Percentiles rank a stretch among this genome's conserved stretches.
Conservation (phyloP, 768 basidiomycete species). For the Leccinellum rugosiceps region DNA sequence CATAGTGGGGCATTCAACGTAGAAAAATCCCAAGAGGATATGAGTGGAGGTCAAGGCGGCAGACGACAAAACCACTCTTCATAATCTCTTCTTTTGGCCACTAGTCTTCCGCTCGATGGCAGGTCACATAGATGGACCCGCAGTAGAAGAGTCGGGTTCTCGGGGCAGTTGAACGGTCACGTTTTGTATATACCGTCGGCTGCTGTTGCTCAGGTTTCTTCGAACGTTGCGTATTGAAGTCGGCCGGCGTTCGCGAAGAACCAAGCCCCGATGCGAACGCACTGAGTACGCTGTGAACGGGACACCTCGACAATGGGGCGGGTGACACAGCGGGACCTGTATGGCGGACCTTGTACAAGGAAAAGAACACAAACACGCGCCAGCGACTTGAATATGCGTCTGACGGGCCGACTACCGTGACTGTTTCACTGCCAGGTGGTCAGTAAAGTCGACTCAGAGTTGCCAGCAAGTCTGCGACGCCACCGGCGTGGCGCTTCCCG, state of each 20-base stretch:
- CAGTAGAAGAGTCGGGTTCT: not conserved
- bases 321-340: not conserved
- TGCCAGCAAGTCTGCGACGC: not conserved
- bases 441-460: not conserved
- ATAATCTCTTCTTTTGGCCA: not conserved
- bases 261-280: not conserved
- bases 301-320: not conserved
- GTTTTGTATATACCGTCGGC: not conserved
- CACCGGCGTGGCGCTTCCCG: no score
- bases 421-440: no score
- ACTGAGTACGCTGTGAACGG: not conserved
- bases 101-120: not conserved
- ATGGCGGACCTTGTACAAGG: not conserved
- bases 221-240: not conserved
- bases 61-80: not conserved
- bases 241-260: not conserved
- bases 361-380: not conserved
- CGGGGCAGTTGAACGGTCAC: not conserved
- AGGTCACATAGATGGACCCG: not conserved
- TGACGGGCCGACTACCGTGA: not conserved
- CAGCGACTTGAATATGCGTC: not conserved
- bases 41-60: not conserved
- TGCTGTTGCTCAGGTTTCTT: not conserved
- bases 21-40: not conserved
- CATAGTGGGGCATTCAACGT: not conserved